These are phyloP conservation scores for Chaetomiaceae sp. DNA, from an alignment of 2,329 filamentous ascomycete genomes.

Conservation along the genomic window DNA sequence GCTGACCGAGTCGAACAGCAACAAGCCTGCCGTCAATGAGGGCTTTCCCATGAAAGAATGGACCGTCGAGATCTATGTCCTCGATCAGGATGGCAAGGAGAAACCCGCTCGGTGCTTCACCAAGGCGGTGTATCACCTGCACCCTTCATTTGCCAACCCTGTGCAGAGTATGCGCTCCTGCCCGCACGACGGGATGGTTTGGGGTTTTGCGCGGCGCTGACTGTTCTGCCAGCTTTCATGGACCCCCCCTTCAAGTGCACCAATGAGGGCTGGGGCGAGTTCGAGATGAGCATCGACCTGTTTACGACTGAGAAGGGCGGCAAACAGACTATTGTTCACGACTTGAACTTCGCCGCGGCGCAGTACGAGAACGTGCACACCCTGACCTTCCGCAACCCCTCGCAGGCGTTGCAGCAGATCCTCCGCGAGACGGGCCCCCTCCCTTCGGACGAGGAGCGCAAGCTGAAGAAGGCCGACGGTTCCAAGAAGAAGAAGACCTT, in stretches of 20 bases:
- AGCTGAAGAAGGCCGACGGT: slow-evolving; percentile 61
- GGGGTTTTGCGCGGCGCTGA: slow-evolving; percentile 2
- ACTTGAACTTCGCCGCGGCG: slow-evolving; percentile 82
- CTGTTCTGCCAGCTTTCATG: slow-evolving; percentile 59
- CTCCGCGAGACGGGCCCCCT: slow-evolving; percentile 82
- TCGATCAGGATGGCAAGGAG: slow-evolving; percentile 84
- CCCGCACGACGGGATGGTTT: too few relatives aligned
- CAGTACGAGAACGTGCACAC: slow-evolving; percentile 79
- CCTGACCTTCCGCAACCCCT: slow-evolving; percentile 89
- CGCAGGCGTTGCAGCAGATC: slow-evolving; percentile 71
- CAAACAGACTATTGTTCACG: slow-evolving; percentile 75
- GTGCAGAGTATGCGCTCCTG: slow-evolving; percentile 68
- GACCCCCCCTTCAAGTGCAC: slow-evolving; percentile 82
- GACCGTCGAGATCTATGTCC: slow-evolving; percentile 78
- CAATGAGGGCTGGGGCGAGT: slow-evolving; percentile 98
- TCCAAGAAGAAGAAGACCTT: slow-evolving; percentile 74
- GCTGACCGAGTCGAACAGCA: slow-evolving; percentile 45
- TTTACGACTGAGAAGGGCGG: slow-evolving; percentile 80
- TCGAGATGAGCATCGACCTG: slow-evolving; percentile 86
- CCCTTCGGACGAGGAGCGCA: slow-evolving; percentile 66
- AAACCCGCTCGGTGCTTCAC: slow-evolving; percentile 80
- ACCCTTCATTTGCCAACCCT: slow-evolving; percentile 87
- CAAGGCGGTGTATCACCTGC: slow-evolving; percentile 87
- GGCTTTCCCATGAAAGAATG: slow-evolving; percentile 91
- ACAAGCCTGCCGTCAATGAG: slow-evolving; percentile 75